A percentile compares a stretch with the other conserved stretches of the same genome.
phyloP scores from a whole-genome alignment of 768 basidiomycete genomes.

The Auriscalpium orientale region DNA sequence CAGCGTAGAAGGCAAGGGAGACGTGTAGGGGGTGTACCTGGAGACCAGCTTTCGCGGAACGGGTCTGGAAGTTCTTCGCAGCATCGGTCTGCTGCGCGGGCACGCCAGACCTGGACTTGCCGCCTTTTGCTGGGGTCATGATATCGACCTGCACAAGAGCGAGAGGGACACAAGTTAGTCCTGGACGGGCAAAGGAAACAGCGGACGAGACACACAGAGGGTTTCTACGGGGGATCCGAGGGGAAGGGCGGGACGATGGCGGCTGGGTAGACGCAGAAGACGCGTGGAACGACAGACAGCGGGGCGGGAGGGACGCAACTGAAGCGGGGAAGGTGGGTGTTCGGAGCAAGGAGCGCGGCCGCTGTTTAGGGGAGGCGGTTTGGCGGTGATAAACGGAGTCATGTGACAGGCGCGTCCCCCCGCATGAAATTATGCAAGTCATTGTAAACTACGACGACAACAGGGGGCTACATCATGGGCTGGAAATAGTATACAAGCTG shows the following conservation, averaged over 20 bases:
- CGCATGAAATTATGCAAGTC: background rate
- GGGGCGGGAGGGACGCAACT: too few relatives aligned
- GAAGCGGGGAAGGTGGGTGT: background rate
- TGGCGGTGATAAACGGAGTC: slow-evolving; percentile 14
- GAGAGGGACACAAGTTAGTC: too few relatives aligned
- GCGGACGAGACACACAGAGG: background rate
- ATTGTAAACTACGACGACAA: background rate
- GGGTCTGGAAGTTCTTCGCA: slow-evolving; percentile 12
- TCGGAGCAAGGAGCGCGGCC: background rate
- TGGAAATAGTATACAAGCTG: background rate
- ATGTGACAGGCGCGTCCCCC: slow-evolving; percentile 6
- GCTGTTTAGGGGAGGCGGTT: slow-evolving; percentile 1
- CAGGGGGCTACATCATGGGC: background rate
- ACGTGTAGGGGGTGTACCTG: background rate
- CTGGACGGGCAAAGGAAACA: too few relatives aligned
- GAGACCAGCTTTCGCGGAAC: slow-evolving; percentile 12
- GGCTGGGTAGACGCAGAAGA: background rate
- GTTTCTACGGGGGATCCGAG: background rate
- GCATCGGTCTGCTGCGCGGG: background rate
- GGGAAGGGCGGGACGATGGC: background rate
- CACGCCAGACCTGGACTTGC: slow-evolving; percentile 12
- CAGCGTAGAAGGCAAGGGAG: background rate
- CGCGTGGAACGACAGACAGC: background rate
- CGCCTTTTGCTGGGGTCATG: slow-evolving; percentile 9
- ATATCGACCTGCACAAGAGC: too few relatives aligned